Conservation (phyloP, 2,329 filamentous ascomycete genomes). For the Zalaria sp. region DNA sequence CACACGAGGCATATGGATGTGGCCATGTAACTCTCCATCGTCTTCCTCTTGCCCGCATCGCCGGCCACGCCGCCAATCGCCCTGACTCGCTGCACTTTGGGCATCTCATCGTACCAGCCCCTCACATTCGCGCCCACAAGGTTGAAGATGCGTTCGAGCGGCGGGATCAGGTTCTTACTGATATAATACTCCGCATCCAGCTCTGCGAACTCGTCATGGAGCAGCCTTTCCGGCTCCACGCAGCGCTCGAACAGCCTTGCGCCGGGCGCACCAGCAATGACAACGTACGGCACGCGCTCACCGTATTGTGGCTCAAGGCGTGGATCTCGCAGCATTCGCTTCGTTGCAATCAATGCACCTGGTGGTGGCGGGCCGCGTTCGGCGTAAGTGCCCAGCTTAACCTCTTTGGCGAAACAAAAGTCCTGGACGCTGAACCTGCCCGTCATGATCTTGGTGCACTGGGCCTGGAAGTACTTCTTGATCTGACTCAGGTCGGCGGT, state of each 20-base stretch:
- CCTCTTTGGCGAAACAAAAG: constrained; percentile 89
- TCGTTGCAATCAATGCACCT: constrained; percentile 76
- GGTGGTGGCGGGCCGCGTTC: constrained; percentile 68
- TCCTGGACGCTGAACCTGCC: constrained; percentile 83
- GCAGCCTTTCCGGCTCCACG: constrained; percentile 70
- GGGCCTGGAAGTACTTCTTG: constrained; percentile 76
- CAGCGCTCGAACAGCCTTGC: constrained; percentile 79
- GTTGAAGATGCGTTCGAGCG: constrained; percentile 90
- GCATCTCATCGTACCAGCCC: constrained; percentile 94
- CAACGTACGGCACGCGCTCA: constrained; percentile 88
- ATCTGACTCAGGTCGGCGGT: constrained; percentile 80
- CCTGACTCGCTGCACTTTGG: constrained; percentile 67
- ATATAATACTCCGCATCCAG: constrained; percentile 97
- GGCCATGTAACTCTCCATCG: constrained; percentile 88
- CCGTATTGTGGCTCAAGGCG: constrained; percentile 86
- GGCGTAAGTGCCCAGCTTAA: constrained; percentile 78
- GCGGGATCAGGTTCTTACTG: constrained; percentile 85
- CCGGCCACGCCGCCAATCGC: constrained; percentile 34
- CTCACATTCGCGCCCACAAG: constrained; percentile 84
- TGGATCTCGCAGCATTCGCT: constrained; percentile 73
- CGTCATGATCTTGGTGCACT: constrained; percentile 86
- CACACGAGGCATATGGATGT: constrained; percentile 70
- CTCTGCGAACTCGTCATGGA: constrained; percentile 61
- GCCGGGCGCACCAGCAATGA: constrained; percentile 76
- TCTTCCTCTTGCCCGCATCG: constrained; percentile 38